Base-by-base conservation (phyloP, 805 yeast species). In the Cyberlindnera samutprakarnensis region DNA sequence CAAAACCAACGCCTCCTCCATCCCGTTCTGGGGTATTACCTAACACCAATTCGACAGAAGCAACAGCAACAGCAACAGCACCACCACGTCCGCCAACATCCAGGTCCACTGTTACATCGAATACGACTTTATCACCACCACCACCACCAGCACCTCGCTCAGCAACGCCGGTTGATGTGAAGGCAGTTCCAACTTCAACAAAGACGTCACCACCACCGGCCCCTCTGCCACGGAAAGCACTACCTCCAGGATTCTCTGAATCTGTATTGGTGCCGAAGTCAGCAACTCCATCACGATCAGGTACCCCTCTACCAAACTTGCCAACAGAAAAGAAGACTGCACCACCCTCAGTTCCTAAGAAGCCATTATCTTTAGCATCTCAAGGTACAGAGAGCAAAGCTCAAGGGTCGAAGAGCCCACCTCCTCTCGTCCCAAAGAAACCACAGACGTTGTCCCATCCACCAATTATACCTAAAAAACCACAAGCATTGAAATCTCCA, bases 221-320 rank as follows among this genome's bases (percentile, higher is more conserved):
- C 3, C 59, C 60, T 9, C 48, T 50, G 7, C 48, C 61, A 14
- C 47, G 61, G 27, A 56, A 52, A 31, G 32, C 47, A 21, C 46
- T 59, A 5, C 66, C 66, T 18, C 67, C 66, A 7, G 66, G 66
- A 0, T 59, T 41, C 27, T 47, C 52, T 20, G 59, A 51, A 16
- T 23, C 49, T 4, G 40, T 62, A 7, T 36, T 62, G 27, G 53
- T 56, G 4, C 66, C 66, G 17, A 59, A 44, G 38, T 56, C 53
- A 6, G 43, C 50, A 13, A 35, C 44, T 11, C 49, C 46, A 24
- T 31, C 49, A 4, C 39, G 42, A 23, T 11, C 46, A 22, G 22
- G 27, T 27, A 47, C 35, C 14, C 40, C 30, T 18, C 28, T 7
- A 32, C 33, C 43, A 27, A 27, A 38, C 11, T 20, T 37, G n/a